Evolutionary conservation across 352 stramenopile genomes (phyloP), one percentile per base, ranked within the genome.

Genomic region (Globisporangium solare): DNA sequence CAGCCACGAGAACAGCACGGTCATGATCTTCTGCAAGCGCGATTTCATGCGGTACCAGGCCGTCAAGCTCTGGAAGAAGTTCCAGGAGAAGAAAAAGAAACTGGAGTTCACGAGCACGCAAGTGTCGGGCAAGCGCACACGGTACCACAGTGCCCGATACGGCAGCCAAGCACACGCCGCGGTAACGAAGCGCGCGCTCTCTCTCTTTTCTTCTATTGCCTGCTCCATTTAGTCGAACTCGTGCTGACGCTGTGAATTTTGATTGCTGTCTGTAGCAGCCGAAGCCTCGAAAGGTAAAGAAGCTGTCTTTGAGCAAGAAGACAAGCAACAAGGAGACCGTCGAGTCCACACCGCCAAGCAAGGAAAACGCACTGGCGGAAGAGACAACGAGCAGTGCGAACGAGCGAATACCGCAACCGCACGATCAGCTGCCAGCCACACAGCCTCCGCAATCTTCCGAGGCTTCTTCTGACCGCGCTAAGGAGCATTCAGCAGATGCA

Each of bases 1-100:
- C 7, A 56, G 40, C 11, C 31, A 63, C 6, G 24, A 50, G n/a
- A 76, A 78, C 60, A 71, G 74, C 46, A 89, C 81, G 10, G 67
- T 92, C n/a, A 74, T 89, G 54, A 81, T 92, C 53, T 92, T 92
- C 51, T 92, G 81, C 64, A 89, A 86, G 58, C 76, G 81, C 10
- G 81, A 92, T 46, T 92, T 92, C 35, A 71, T 92, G 67, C 76
- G 81, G 12, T 92, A 83, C 43, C 81, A 92, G 63, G 76, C 77
- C 21, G 70, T 56, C 0, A 83, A 74, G 46, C 66, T 92, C 37
- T 92, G 77, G 76, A 74, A 78, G 35, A 92, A 87, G 45, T 92
- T 83, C 49, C 69, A 87, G 64, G 79, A 87, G 31, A 78, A 87
- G 56, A 73, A 81, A 17, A 64, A 74, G 50, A 73, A 70, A 51